Base-by-base conservation (phyloP, 2,329 filamentous ascomycete species). In the Teratosphaeria viscida region DNA sequence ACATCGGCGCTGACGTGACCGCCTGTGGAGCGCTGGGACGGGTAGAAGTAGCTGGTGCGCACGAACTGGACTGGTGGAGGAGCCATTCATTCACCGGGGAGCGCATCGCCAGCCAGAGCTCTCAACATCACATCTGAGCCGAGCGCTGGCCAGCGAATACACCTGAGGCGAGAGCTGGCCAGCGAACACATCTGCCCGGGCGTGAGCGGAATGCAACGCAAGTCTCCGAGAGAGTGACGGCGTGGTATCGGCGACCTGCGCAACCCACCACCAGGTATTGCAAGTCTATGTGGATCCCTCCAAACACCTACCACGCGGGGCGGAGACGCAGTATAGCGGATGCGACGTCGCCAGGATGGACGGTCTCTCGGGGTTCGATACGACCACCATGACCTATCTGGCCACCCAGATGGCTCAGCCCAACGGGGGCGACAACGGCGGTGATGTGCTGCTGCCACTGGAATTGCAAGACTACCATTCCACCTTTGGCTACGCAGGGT, bases 401-500 rank as follows among this genome's bases (percentile, higher is more conserved):
- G 78, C 80, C 59, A 80, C 79, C 65, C 80, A 82, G 63, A 76
- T 85, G 70, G 78, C 79, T 59, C 78, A 84, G 62, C 76, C 79
- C 55, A 78, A 79, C 70, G 75, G 81, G 56, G 76, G 79, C 57
- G 74, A 75, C 59, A 76, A 79, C 59, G 74, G 75, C 57, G 62
- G 68, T 11, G 73, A 77, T 64, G 76, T 81, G 70, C 72, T 78
- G n/a, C 73, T 81, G 52, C 76, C 78, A 35, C 75, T 84, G 65
- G 82, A 85, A 61, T 72, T 80, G 58, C 78, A 79, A 55, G 82
- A 84, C 64, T 81, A 83, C 65, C 81, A 79, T 64, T 82, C 82
- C 52, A 81, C 81, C 63, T 85, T 82, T 68, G 78, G 80, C 56
- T 82, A 85, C 65, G 81, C 80, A 63, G 82, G 82, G 83, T 85